phyloP scores from a whole-genome alignment of 1,139 yeast genomes.

The Yamadazyma jaroonii region DNA sequence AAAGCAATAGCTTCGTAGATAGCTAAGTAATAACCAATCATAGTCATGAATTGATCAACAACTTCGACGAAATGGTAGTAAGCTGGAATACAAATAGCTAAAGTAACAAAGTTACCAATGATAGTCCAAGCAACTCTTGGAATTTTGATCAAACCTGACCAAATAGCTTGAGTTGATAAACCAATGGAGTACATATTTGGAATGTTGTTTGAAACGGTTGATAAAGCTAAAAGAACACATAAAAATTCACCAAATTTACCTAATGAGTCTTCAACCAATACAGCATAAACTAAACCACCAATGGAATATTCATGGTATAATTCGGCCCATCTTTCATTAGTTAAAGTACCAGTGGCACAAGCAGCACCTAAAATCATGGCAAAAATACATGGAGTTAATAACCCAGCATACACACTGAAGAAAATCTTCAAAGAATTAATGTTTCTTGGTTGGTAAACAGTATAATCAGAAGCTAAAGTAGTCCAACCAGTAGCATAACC shows the following conservation, averaged over 20 bases:
- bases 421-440: conserved; percentile 58
- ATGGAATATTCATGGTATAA: conserved; percentile 51
- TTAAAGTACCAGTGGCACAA: conserved; percentile 59
- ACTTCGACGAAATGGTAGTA: conserved; percentile 67
- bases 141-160: conserved; percentile 63
- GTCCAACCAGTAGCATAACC: conserved; percentile 96
- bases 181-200: conserved; percentile 91
- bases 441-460: conserved; percentile 70
- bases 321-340: conserved; percentile 42
- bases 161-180: conserved; percentile 75
- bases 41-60: conserved; percentile 80
- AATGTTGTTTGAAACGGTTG: conserved; percentile 83
- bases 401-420: conserved; percentile 57
- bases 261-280: conserved; percentile 73
- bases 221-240: conserved; percentile 74
- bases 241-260: conserved; percentile 88
- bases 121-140: conserved; percentile 83
- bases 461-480: conserved; percentile 86
- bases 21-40: conserved; percentile 85
- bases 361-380: conserved; percentile 84
- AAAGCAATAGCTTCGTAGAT: conserved; percentile 69
- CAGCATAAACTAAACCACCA: conserved; percentile 59
- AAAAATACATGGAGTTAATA: conserved; percentile 63
- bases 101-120: conserved; percentile 65
- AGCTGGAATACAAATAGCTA: conserved; percentile 85